These are phyloP conservation scores for Chlamydomonas sp. DNA, from an alignment of 139 green algal genomes.

Conservation along the genomic window DNA sequence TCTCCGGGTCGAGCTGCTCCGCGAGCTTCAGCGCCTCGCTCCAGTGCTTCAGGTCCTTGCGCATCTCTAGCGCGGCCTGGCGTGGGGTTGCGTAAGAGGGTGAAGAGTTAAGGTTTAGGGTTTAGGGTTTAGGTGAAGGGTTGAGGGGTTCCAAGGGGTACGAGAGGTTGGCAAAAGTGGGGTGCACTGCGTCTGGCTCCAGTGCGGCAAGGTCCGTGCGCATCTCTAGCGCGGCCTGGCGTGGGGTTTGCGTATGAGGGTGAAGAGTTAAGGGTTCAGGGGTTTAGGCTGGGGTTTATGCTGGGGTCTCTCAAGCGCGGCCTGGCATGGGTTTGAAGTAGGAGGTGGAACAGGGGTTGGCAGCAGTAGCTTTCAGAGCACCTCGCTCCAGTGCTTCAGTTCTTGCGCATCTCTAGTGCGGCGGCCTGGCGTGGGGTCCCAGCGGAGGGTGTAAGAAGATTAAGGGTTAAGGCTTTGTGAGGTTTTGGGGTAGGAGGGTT, in stretches of 20 bases:
- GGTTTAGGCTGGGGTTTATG: background rate
- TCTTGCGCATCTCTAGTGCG: conserved; percentile 68
- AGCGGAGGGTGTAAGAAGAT: too few relatives aligned
- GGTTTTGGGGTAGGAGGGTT: too few relatives aligned
- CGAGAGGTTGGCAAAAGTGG: too few relatives aligned
- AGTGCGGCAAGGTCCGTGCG: conserved; percentile 68
- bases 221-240: conserved; percentile 69
- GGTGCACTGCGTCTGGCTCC: conserved; percentile 61
- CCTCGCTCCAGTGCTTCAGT: conserved; percentile 70
- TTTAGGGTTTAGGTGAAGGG: background rate
- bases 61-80: conserved; percentile 69
- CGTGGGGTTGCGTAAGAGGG: conserved; percentile 28
- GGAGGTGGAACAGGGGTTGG: too few relatives aligned
- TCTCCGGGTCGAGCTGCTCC: conserved; percentile 49
- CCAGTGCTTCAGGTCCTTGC: conserved; percentile 71
- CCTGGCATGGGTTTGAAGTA: too few relatives aligned
- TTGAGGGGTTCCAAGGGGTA: too few relatives aligned
- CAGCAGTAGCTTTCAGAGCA: too few relatives aligned
- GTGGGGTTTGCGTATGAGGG: conserved; percentile 28
- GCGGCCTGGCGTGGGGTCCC: too few relatives aligned
- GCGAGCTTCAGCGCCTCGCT: conserved; percentile 62
- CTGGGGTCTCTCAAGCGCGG: too few relatives aligned
- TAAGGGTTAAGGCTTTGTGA: too few relatives aligned
- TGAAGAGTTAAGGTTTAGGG: too few relatives aligned
- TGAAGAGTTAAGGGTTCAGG: too few relatives aligned